Evolutionary conservation across 495 filamentous ascomycete genomes (phyloP), one percentile per base, ranked within the genome.

Genomic region (Mycothermus thermophilus): DNA sequence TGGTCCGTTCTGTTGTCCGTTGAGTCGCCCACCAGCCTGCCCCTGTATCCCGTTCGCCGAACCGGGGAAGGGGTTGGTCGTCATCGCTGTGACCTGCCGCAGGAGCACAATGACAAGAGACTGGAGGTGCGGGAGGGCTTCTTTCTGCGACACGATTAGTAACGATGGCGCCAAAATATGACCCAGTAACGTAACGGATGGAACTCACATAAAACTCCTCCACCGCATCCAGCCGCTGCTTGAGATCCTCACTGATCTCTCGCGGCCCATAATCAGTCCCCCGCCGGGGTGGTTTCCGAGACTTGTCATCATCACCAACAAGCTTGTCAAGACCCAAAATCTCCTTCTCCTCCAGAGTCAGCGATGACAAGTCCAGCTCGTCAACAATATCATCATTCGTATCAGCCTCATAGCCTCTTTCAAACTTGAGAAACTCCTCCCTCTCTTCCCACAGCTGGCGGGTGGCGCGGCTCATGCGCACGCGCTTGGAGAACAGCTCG

Each of bases 391-490:
- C 71, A 3, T 59, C 55, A 18, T 67, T 50, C 0, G 48, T 52
- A 0, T 63, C 62, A n/a, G n/a, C n/a, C 30, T 79, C 74, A 83
- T 84, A 95, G 3, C 88, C 88, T 25, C 90, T 69, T 41, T 95
- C 87, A 41, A 81, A 88, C 50, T 80, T 85, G 59, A 93, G 79
- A 41, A 87, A 96, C 27, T 67, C 71, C 49, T 94, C 85, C 25
- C 88, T 69, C 54, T 93, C 88, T 44, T 92, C 76, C 90, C 90
- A 97, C 22, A 97, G 62, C 55, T 97, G 92, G 32, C 78, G 73
- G 65, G 90, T 90, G 1, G 84, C 83, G 34, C 92, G 63, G 0
- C 83, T 88, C 69, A 87, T 93, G 40, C 87, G 70, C 47, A 93
- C 86, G 33, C 92, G 70, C 27, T 69, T 79, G 3, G 85, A 80